phyloP scores from a whole-genome alignment of 2,329 filamentous ascomycete species.

The Alternaria longipes region DNA sequence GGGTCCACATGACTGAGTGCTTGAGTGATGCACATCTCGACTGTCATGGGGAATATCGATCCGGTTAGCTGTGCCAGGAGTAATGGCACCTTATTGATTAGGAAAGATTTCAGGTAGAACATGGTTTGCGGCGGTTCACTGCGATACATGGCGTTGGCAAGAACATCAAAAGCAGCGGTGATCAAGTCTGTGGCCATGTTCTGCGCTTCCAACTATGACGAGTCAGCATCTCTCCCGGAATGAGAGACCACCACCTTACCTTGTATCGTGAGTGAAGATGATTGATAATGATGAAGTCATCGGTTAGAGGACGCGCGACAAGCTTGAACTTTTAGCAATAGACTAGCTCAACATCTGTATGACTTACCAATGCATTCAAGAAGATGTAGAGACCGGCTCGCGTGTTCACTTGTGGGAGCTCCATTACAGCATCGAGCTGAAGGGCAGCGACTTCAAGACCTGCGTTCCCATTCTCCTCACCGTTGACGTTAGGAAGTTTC shows the following conservation, averaged over 20 bases:
- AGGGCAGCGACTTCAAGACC: constrained; percentile 55
- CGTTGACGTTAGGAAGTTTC: constrained; percentile 55
- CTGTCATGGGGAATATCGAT: constrained; percentile 67
- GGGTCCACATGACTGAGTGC: constrained; percentile 71
- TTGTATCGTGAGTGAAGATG: constrained; percentile 88
- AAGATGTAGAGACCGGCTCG: constrained; percentile 86
- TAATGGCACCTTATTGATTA: constrained; percentile 76
- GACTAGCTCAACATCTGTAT: background rate
- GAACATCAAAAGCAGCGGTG: constrained; percentile 85
- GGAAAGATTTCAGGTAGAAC: constrained; percentile 82
- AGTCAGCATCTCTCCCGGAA: constrained; percentile 39
- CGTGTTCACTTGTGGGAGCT: constrained; percentile 77
- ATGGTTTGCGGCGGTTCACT: constrained; percentile 67
- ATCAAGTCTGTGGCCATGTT: constrained; percentile 83
- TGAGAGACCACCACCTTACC: constrained; percentile 54
- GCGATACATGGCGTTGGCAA: constrained; percentile 86
- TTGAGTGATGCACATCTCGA: constrained; percentile 72
- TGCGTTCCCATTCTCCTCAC: constrained; percentile 52
- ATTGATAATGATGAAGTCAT: constrained; percentile 79
- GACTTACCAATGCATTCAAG: constrained; percentile 77
- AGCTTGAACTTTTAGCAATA: constrained; percentile 66
- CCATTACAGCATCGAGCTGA: constrained; percentile 66
- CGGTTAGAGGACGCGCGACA: constrained; percentile 80
- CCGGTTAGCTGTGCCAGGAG: constrained; percentile 67
- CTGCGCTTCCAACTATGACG: constrained; percentile 74